phyloP scores from a whole-genome alignment of 1,284 basidiomycete genomes.

The Volvariella surrecta region DNA sequence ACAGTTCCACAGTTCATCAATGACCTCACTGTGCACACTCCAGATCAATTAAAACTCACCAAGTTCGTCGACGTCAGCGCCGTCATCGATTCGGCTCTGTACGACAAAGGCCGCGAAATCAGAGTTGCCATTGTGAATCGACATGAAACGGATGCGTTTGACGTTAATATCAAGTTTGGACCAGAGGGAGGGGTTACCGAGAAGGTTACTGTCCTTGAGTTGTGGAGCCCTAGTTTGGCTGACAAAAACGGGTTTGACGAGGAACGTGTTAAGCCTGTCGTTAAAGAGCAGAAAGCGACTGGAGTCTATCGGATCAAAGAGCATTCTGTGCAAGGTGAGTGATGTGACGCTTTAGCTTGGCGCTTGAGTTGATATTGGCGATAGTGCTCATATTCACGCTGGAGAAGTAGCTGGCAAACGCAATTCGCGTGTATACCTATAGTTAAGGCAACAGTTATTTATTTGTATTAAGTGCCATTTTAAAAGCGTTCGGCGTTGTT shows the following conservation, averaged over 20 bases:
- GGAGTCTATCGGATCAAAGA: conserved; percentile 31
- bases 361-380: too few species aligned
- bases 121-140: conserved; percentile 43
- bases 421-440: too few species aligned
- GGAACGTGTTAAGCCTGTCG: conserved; percentile 30
- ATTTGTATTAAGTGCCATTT: too few species aligned
- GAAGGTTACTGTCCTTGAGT: conserved; percentile 31
- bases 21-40: conserved; percentile 26
- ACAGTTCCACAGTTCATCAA: conserved; percentile 42
- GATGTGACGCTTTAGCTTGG: too few species aligned
- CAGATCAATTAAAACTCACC: conserved; percentile 24
- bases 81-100: conserved; percentile 27
- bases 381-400: too few species aligned
- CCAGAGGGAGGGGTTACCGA: conserved; percentile 16
- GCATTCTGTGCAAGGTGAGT: conserved; percentile 40
- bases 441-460: too few species aligned
- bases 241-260: conserved; percentile 33
- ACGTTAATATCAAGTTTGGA: conserved; percentile 30
- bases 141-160: conserved; percentile 23
- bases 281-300: conserved; percentile 23
- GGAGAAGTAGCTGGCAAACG: too few species aligned
- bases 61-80: conserved; percentile 40
- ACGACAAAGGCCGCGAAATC: conserved; percentile 22
- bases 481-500: too few species aligned
- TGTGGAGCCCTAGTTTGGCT: conserved; percentile 33